Evolutionary conservation across 2,329 filamentous ascomycete genomes (phyloP), one percentile per base, ranked within the genome.

Genomic region (Amauroascus niger): DNA sequence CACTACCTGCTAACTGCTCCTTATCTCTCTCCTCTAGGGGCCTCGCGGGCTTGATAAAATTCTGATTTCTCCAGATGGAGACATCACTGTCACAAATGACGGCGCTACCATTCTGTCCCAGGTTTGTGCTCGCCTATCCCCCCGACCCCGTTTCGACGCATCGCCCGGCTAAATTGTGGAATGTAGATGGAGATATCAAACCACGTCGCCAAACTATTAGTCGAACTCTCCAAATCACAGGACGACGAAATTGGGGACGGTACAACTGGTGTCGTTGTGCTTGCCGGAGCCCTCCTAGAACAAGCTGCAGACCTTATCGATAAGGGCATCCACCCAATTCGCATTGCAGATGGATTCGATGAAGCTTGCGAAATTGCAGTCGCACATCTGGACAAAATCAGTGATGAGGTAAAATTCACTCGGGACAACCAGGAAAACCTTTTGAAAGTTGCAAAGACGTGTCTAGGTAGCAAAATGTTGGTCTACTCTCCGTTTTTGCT

Each of bases 71-170:
- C 87, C 93, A 58, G 93, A 98, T 70, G 93, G 93, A 70, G 93
- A 98, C 73, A 98, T 98, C 71, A 98, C 93, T 58, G 89, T 98
- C 58, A 98, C 93, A 62, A 98, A 98, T 76, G 93, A 98, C 75
- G 93, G 93, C 65, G 94, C 94, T 53, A 98, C 93, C 44, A 98
- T 98, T 65, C 78, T 98, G 62, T 85, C 88, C 64, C 89, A 83
- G 71, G 76, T 77, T 65, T 58, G 68, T 65, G 6, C 7, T 41
- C 39, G 40, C 52, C 18, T 26, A 48, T 41, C 55, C 35, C 16
- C 33, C 30, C n/a, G n/a, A n/a, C 26, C 49, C 49, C 57, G 50
- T 57, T 41, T 56, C 53, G 20, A 43, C n/a, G 24, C 14, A 45
- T 32, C 28, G 44, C 20, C 33, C 33, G 41, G 22, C 46, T 33